A percentile compares a stretch with the other conserved stretches of the same genome.
Evolutionary conservation across 169 alveolate genomes (phyloP).

Genomic region (Babesia ovata): DNA sequence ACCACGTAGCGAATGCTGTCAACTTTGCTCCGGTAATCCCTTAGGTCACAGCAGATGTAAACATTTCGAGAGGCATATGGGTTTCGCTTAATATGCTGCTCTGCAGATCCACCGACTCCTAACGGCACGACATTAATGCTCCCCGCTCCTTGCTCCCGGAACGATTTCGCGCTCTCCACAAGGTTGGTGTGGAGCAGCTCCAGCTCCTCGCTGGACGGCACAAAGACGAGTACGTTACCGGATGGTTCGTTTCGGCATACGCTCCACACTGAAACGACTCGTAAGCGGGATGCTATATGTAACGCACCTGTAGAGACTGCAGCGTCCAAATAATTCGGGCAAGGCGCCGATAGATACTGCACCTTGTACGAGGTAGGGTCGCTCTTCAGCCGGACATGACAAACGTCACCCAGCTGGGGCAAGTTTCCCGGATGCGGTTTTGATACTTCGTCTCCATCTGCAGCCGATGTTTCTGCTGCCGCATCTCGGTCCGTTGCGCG

Average conservation of each 20-base stretch:
- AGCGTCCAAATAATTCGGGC: constrained; percentile 62
- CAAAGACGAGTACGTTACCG: constrained; percentile 58
- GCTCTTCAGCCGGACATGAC: constrained; percentile 24
- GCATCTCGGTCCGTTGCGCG: not conserved
- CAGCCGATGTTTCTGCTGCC: not conserved
- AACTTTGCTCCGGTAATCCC: constrained; percentile 34
- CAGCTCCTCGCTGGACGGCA: constrained; percentile 49
- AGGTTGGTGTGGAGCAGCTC: constrained; percentile 27
- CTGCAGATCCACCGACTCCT: not conserved
- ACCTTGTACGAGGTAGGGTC: constrained; percentile 13
- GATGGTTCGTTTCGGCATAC: constrained; percentile 36
- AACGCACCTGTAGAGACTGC: constrained; percentile 62
- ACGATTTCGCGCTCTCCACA: constrained; percentile 24
- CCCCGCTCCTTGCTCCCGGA: constrained; percentile 25
- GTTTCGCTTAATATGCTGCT: not conserved
- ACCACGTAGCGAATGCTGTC: constrained; percentile 54
- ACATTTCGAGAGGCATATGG: constrained; percentile 21
- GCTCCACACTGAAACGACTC: constrained; percentile 37
- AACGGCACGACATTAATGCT: constrained; percentile 17
- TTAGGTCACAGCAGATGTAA: constrained; percentile 49
- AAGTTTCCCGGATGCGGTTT: constrained; percentile 7
- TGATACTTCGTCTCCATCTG: constrained; percentile 2
- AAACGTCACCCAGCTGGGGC: constrained; percentile 14
- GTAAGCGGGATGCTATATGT: not conserved
- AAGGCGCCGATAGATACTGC: constrained; percentile 49